A percentile compares a stretch with the other conserved stretches of the same genome.
These are phyloP conservation scores for Boletus insuetus DNA, from an alignment of 768 basidiomycete genomes.

Conservation along the genomic window DNA sequence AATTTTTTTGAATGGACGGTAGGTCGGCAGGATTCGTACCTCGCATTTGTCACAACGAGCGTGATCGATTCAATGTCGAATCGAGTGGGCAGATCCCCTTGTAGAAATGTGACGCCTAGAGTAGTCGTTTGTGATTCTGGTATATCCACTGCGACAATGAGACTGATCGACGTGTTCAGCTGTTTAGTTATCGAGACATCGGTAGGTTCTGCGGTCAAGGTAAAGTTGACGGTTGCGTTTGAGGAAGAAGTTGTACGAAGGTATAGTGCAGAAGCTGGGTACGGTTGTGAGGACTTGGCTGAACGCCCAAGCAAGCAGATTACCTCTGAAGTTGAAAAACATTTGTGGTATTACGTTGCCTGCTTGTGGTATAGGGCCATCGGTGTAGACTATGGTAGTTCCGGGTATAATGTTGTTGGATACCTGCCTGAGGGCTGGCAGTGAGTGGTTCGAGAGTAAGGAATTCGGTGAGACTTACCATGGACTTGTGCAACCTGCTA, in stretches of 20 bases:
- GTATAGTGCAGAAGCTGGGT: conserved; percentile 42
- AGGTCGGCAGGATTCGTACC: conserved; percentile 25
- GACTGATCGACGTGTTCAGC: conserved; percentile 42
- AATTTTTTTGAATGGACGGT: background rate
- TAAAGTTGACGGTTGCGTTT: conserved; percentile 53
- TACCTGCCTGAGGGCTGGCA: conserved; percentile 20
- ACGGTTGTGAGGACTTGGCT: conserved; percentile 3
- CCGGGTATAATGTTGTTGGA: conserved; percentile 15
- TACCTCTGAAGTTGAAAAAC: conserved; percentile 56
- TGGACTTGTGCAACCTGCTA: conserved; percentile 23
- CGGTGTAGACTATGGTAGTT: conserved; percentile 31
- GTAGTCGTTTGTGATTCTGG: conserved; percentile 39
- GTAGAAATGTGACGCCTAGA: conserved; percentile 41
- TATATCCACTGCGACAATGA: conserved; percentile 40
- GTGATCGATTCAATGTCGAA: conserved; percentile 40
- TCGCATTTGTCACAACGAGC: conserved; percentile 36
- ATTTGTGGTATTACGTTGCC: conserved; percentile 52
- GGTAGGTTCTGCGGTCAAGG: conserved; percentile 38
- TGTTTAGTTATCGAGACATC: conserved; percentile 35
- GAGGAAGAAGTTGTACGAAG: conserved; percentile 43
- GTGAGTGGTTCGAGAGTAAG: background rate
- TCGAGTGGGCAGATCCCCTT: conserved; percentile 23
- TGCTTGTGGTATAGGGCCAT: conserved; percentile 42
- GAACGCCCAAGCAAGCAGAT: background rate
- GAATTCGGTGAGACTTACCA: conserved; percentile 12